These are phyloP conservation scores for Hypoxylon sp. DNA, from an alignment of 2,329 filamentous ascomycete genomes.

Conservation along the genomic window DNA sequence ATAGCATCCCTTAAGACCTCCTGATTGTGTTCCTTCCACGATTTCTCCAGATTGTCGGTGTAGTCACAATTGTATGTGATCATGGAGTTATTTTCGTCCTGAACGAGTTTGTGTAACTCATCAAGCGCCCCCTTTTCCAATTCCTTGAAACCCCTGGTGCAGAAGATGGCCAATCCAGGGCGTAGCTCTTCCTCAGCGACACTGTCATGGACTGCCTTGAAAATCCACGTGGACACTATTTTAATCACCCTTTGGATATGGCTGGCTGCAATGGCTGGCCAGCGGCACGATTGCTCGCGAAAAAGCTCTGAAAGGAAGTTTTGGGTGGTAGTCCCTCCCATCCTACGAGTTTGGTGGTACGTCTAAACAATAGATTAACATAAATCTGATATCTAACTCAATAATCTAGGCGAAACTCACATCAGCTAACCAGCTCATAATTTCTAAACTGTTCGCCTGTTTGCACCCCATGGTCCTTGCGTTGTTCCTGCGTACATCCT, in stretches of 20 bases:
- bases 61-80: slow-evolving; percentile 51
- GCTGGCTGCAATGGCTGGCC: slow-evolving; percentile 43
- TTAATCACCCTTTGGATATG: slow-evolving; percentile 21
- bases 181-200: neutral
- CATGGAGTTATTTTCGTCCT: slow-evolving; percentile 43
- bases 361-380: too few species aligned
- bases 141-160: neutral
- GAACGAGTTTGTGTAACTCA: slow-evolving; percentile 43
- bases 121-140: slow-evolving; percentile 6
- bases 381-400: too few species aligned
- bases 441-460: too few species aligned
- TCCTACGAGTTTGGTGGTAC: too few species aligned
- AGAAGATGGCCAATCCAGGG: neutral
- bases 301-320: slow-evolving; percentile 52
- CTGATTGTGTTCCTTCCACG: too few species aligned
- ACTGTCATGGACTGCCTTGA: neutral
- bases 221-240: neutral
- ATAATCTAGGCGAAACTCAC: too few species aligned
- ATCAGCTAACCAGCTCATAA: too few species aligned
- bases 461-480: too few species aligned
- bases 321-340: too few species aligned
- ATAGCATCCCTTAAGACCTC: too few species aligned
- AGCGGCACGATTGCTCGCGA: slow-evolving; percentile 49
- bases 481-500: too few species aligned
- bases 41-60: slow-evolving; percentile 43